These are phyloP conservation scores for Russula griseocarnosa DNA, from an alignment of 768 basidiomycete genomes.

Conservation along the genomic window DNA sequence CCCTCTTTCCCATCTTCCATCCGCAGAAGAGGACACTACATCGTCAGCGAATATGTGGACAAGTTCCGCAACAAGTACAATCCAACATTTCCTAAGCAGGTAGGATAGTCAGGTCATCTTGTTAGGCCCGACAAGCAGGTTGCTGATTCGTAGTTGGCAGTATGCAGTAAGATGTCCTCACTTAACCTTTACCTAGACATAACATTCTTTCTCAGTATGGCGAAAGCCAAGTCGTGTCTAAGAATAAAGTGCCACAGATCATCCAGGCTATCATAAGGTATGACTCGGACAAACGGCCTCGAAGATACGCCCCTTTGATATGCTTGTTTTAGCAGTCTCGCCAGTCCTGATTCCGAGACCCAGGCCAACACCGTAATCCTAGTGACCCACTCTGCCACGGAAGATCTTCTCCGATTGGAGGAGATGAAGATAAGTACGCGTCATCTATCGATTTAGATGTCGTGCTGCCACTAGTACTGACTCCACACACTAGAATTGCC, in stretches of 20 bases:
- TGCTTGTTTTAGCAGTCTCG: slow-evolving; percentile 51
- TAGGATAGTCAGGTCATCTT: slow-evolving; percentile 38
- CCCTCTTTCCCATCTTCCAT: slow-evolving; percentile 21
- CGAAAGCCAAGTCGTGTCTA: slow-evolving; percentile 65
- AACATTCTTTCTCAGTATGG: slow-evolving; percentile 53
- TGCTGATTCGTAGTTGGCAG: slow-evolving; percentile 36
- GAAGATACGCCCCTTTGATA: slow-evolving; percentile 1
- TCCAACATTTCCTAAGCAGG: slow-evolving; percentile 71
- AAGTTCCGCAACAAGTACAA: slow-evolving; percentile 57
- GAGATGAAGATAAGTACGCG: slow-evolving; percentile 77
- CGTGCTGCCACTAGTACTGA: background rate
- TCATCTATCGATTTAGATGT: slow-evolving; percentile 12
- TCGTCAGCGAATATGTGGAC: slow-evolving; percentile 66
- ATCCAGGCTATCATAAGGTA: slow-evolving; percentile 73
- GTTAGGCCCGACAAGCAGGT: slow-evolving; percentile 24
- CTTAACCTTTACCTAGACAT: slow-evolving; percentile 11
- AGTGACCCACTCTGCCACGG: slow-evolving; percentile 57
- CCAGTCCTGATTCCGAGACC: slow-evolving; percentile 74
- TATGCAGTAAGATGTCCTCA: slow-evolving; percentile 52
- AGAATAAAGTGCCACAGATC: slow-evolving; percentile 63
- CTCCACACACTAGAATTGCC: slow-evolving; percentile 53
- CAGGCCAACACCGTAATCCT: slow-evolving; percentile 65
- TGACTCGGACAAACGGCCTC: slow-evolving; percentile 19
- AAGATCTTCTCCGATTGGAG: slow-evolving; percentile 58
- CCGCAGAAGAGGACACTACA: slow-evolving; percentile 62